Conservation (phyloP, 108 stramenopile genomes). For the Discostella pseudostelligera region DNA sequence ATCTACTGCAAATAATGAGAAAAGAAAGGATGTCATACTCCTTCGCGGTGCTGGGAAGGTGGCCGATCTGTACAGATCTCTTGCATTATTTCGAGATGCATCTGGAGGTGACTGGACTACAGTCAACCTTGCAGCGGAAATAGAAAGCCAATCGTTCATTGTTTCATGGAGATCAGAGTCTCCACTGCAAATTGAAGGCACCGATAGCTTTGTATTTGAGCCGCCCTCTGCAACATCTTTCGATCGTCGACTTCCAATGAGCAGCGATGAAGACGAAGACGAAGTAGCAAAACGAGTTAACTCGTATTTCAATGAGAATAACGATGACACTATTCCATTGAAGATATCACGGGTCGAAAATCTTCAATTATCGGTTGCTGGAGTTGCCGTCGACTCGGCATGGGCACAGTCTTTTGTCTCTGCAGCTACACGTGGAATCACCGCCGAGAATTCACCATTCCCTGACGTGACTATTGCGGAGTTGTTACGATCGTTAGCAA, state of each 20-base stretch:
- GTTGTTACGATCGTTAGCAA: slow-evolving; percentile 26
- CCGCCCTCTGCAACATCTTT: slow-evolving; percentile 5
- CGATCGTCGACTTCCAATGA: slow-evolving; percentile 28
- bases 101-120: slow-evolving; percentile 36
- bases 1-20: background rate
- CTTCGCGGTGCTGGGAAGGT: slow-evolving; percentile 38
- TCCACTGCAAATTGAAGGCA: slow-evolving; percentile 33
- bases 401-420: slow-evolving; percentile 40
- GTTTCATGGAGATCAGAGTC: slow-evolving; percentile 41
- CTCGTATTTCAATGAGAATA: slow-evolving; percentile 16
- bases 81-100: slow-evolving; percentile 25
- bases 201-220: slow-evolving; percentile 39
- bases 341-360: slow-evolving; percentile 32
- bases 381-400: slow-evolving; percentile 32
- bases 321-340: slow-evolving; percentile 11
- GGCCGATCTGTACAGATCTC: slow-evolving; percentile 36
- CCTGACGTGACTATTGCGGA: slow-evolving; percentile 40
- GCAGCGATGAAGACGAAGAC: slow-evolving; percentile 32
- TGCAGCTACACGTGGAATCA: slow-evolving; percentile 29
- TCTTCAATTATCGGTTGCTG: slow-evolving; percentile 28
- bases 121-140: slow-evolving; percentile 7
- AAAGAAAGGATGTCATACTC: slow-evolving; percentile 12
- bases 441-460: slow-evolving; percentile 18
- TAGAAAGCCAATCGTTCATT: slow-evolving; percentile 3
- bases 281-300: slow-evolving; percentile 19